Base-by-base conservation (phyloP, 164 flowering plant species). In the Protea cynaroides region DNA sequence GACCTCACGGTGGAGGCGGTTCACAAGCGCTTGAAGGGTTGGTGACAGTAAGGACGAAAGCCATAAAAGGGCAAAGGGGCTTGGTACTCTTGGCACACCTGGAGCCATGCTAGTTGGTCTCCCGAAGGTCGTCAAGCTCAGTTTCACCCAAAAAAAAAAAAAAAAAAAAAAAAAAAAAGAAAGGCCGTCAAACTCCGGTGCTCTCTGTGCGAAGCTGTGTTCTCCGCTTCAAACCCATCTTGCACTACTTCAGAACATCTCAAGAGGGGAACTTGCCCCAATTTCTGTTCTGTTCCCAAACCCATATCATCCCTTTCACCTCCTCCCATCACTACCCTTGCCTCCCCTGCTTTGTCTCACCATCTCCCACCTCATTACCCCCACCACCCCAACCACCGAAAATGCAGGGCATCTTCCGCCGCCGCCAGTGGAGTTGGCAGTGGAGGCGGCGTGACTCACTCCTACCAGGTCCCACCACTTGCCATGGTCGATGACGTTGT, bases 1-100 rank as follows among this genome's bases (percentile, higher is more conserved):
- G 96, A 89, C 62, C 25, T 68, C 19, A 71, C 90, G 0, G 92
- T 84, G 17, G 88, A 82, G 62, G 79, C 86, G 0, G 82, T 84
- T 23, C 81, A 85, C 59, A 92, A 90, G 75, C 71, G 98, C 55
- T 92, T 72, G 96, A 88, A 61, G 92, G 96, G n/a, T 66, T 92
- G 14, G 74, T 83, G 60, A 81, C 80, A 70, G 96, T n/a, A n/a
- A n/a, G n/a, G n/a, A n/a, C n/a, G n/a, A n/a, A n/a, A n/a, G n/a
- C n/a, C n/a, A n/a, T n/a, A 88, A 24, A 90, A 78, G 43, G 98
- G 98, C 6, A 92, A 92, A 72, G 98, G 98, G 19, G 98, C 98
- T 12, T 92, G 97, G 97, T 92, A 92, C 63, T 92, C n/a, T n/a
- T 96, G 98, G 82, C 86, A 2, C 94, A 92, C 79, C 77, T 92